These are phyloP conservation scores for Albizia julibrissin DNA, from an alignment of 306 rosid species.

Conservation along the genomic window DNA sequence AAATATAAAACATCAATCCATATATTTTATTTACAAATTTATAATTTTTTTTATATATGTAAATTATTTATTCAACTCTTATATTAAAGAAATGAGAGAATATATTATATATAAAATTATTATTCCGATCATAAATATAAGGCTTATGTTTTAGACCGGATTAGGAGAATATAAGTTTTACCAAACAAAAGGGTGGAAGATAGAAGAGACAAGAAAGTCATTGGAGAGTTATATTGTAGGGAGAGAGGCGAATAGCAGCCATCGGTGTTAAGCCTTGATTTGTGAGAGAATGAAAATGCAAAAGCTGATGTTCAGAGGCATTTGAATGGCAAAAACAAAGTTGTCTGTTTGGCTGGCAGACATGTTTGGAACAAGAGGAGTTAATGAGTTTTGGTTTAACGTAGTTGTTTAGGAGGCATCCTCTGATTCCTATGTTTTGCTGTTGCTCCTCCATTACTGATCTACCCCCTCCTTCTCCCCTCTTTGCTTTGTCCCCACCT, in stretches of 20 bases:
- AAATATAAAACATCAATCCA: neutral
- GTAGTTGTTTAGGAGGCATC: slow-evolving; percentile 11
- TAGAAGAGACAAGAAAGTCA: slow-evolving; percentile 21
- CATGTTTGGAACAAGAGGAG: slow-evolving; percentile 36
- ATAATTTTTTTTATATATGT: no score
- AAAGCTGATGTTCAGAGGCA: neutral
- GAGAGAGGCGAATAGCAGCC: slow-evolving; percentile 29
- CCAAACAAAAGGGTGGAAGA: no score
- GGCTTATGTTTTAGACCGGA: no score
- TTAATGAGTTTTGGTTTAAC: slow-evolving; percentile 22
- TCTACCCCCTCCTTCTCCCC: neutral
- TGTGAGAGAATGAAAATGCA: neutral
- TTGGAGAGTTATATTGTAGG: slow-evolving; percentile 30
- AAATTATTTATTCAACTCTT: no score
- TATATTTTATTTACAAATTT: no score
- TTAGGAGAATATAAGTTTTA: no score
- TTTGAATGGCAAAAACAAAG: slow-evolving; percentile 32
- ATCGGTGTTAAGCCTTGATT: slow-evolving; percentile 10
- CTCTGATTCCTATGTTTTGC: neutral
- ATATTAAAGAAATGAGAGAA: no score
- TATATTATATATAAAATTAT: no score
- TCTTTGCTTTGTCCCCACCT: slow-evolving; percentile 4
- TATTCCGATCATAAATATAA: no score
- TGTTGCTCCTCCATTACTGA: neutral
- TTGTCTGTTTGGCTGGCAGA: slow-evolving; percentile 33